Conservation (phyloP, 495 filamentous ascomycete genomes). For the Lasiosphaeria hispida region DNA sequence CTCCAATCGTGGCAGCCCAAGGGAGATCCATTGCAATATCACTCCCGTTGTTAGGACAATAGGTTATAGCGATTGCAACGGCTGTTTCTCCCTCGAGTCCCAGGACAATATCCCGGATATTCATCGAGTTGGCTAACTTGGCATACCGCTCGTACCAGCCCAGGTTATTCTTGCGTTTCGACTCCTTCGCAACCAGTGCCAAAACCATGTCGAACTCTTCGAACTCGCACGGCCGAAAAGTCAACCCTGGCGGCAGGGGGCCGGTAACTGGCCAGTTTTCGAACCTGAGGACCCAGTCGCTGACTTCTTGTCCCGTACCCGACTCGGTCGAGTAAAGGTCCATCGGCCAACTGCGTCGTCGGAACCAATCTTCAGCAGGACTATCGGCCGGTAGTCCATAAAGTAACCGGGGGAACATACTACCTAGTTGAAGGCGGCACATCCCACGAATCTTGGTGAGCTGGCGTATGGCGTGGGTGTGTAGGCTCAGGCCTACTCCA, state of each 20-base stretch:
- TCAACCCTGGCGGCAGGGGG: slow-evolving; percentile 34
- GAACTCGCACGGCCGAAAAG: slow-evolving; percentile 49
- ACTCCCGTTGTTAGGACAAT: slow-evolving; percentile 50
- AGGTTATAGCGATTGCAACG: slow-evolving; percentile 56
- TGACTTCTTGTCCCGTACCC: slow-evolving; percentile 48
- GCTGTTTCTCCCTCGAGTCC: slow-evolving; percentile 44
- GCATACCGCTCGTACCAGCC: slow-evolving; percentile 58
- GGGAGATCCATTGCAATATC: slow-evolving; percentile 55
- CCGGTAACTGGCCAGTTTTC: slow-evolving; percentile 48
- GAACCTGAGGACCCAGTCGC: slow-evolving; percentile 56
- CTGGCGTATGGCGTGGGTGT: slow-evolving; percentile 52
- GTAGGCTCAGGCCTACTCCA: slow-evolving; percentile 57
- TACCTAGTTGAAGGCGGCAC: slow-evolving; percentile 56
- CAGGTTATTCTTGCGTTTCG: slow-evolving; percentile 39
- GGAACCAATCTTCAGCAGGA: slow-evolving; percentile 55
- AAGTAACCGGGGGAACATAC: slow-evolving; percentile 59
- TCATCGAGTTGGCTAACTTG: slow-evolving; percentile 42
- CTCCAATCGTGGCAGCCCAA: slow-evolving; percentile 55
- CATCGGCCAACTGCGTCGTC: slow-evolving; percentile 55
- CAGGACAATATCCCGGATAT: slow-evolving; percentile 51
- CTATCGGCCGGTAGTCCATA: slow-evolving; percentile 53
- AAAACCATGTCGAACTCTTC: slow-evolving; percentile 53
- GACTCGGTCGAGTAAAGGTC: slow-evolving; percentile 35
- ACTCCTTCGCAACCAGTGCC: slow-evolving; percentile 51
- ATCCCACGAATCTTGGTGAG: slow-evolving; percentile 54